Conservation (phyloP, 805 yeast species). For the Kodamaea hsintzibuensis region DNA sequence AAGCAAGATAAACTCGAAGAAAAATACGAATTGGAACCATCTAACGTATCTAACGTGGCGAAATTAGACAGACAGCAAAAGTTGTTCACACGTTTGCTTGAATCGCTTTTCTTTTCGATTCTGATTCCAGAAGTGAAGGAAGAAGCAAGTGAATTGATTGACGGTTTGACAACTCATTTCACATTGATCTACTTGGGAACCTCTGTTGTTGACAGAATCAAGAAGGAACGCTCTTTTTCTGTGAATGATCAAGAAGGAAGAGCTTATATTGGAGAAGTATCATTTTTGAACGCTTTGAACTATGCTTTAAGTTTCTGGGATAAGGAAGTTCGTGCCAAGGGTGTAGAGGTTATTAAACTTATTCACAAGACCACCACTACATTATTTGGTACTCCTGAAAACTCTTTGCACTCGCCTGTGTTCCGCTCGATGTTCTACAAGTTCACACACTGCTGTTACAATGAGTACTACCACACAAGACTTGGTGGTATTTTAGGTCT, state of each 20-base stretch:
- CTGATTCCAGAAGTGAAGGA: constrained; percentile 71
- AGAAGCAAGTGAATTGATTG: constrained; percentile 63
- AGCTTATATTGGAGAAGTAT: constrained; percentile 64
- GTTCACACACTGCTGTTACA: constrained; percentile 89
- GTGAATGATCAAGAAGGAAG: constrained; percentile 80
- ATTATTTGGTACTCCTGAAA: constrained; percentile 66
- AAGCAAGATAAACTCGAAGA: constrained; percentile 40
- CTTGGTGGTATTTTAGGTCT: constrained; percentile 89
- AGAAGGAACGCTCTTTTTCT: constrained; percentile 67
- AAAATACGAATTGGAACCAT: constrained; percentile 34
- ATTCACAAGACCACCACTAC: constrained; percentile 61
- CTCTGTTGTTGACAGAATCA: constrained; percentile 66
- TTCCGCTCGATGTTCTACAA: constrained; percentile 75
- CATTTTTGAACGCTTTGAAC: constrained; percentile 72
- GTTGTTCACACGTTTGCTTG: constrained; percentile 61
- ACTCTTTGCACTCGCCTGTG: constrained; percentile 70
- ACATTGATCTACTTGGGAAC: constrained; percentile 76
- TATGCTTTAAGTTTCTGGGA: constrained; percentile 80
- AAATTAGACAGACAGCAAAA: constrained; percentile 63
- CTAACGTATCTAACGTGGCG: constrained; percentile 47
- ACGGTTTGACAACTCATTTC: constrained; percentile 74
- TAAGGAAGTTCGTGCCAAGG: constrained; percentile 67
- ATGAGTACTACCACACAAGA: constrained; percentile 81
- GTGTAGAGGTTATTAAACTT: constrained; percentile 61
- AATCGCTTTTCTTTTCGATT: constrained; percentile 71